Evolutionary conservation across 2,329 filamentous ascomycete species (phyloP), one percentile per base, ranked within the genome.

Genomic region (Chaetothyriales sp.): DNA sequence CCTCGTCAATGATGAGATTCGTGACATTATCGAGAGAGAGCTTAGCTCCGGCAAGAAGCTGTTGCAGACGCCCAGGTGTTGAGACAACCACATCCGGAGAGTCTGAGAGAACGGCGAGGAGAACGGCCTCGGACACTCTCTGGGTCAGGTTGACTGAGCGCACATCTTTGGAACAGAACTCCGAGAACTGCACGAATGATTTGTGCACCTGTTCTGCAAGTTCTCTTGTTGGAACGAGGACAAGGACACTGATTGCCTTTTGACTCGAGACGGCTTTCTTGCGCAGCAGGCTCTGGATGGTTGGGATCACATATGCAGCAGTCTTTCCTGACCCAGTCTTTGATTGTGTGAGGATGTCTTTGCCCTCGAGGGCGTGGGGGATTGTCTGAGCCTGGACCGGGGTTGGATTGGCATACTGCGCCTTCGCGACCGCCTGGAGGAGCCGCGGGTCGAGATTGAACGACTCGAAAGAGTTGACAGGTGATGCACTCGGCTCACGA

Each of bases 271-370:
- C 60, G 60, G 76, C 69, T 68, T 95, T 95, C 58, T 79, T 79
- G 64, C 83, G 85, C 51, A 98, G 70, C 55, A 95, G 85, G 36
- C 79, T 78, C 59, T 95, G 84, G 15, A 98, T 70, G n/a, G 95
- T 76, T 1, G 92, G 92, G 43, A 98, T 75, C 5, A 95, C 73
- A 65, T 96, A 96, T 47, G 92, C 90, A n/a, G 87, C 87, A 9
- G 92, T 98, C 74, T 98, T 98, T 59, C 92, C 92, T 3, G 89
- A 95, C 10, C 92, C 92, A 4, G 92, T 96, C 67, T 90, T 93
- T 39, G 90, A 87, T 63, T 90, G 88, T 50, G 88, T 89, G 42
- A 96, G 73, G 46, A 98, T 81, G 73, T 96, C 88, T 62, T 86
- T 83, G 10, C 92, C 90, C 57, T 88, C 80, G 18, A 96, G 73